These are phyloP conservation scores for Sporothrix mexicana DNA, from an alignment of 2,329 filamentous ascomycete genomes.

Conservation along the genomic window DNA sequence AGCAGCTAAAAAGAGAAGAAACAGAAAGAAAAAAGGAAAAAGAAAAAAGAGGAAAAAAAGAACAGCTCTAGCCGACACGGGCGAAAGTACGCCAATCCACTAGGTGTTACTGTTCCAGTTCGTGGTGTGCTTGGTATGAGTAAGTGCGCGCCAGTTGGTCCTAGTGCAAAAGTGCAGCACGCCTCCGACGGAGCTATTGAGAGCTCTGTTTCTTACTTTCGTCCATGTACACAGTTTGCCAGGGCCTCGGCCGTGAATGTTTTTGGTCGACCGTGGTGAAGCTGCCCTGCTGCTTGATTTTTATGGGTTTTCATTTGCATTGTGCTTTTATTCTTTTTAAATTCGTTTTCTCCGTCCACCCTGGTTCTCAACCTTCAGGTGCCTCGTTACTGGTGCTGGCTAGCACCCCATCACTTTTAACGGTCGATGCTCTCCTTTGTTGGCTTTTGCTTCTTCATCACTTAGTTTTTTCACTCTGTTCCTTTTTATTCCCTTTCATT, in stretches of 20 bases:
- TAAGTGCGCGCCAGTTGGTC: background rate
- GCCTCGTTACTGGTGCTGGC: slow-evolving; percentile 13
- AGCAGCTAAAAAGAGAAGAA: background rate
- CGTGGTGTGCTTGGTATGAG: slow-evolving; percentile 13
- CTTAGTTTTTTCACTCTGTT: background rate
- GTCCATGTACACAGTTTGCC: background rate
- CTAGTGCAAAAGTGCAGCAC: background rate
- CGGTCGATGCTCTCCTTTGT: background rate
- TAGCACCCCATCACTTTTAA: background rate
- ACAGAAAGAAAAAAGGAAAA: background rate
- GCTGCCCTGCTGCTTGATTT: background rate
- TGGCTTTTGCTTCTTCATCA: no score
- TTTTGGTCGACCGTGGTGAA: background rate
- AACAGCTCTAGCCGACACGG: background rate
- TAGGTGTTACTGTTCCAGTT: slow-evolving; percentile 4
- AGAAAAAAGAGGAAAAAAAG: background rate
- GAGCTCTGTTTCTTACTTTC: background rate
- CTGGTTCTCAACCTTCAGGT: background rate
- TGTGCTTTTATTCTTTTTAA: background rate
- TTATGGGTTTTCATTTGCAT: background rate
- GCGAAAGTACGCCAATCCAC: background rate
- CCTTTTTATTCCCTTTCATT: background rate
- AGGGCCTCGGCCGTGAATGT: slow-evolving; percentile 3
- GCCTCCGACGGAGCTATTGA: background rate
- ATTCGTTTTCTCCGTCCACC: background rate